phyloP scores from a whole-genome alignment of 2,329 filamentous ascomycete genomes.

The Ophiocordyceps unilateralis region DNA sequence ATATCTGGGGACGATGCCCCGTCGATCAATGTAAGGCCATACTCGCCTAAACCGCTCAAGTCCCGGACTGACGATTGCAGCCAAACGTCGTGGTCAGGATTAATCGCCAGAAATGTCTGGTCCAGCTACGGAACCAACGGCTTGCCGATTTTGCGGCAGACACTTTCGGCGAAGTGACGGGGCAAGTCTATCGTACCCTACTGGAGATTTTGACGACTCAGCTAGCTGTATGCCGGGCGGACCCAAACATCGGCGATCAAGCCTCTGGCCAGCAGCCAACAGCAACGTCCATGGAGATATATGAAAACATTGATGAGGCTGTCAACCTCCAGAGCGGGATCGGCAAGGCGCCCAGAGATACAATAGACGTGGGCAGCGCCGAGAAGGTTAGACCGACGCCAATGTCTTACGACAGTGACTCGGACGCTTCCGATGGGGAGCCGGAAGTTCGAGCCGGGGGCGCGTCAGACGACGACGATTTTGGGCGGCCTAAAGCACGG shows the following conservation, averaged over 20 bases:
- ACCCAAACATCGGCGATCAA: conserved; percentile 23
- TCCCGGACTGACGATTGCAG: conserved; percentile 25
- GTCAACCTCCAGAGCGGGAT: conserved; percentile 39
- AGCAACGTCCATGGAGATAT: conserved; percentile 39
- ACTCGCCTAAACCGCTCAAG: too few species aligned
- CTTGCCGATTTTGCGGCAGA: conserved; percentile 58
- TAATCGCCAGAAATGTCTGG: conserved; percentile 71
- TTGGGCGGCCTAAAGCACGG: conserved; percentile 8
- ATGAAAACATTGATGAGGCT: conserved; percentile 31
- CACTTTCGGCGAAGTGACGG: conserved; percentile 54
- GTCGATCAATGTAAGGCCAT: conserved; percentile 33
- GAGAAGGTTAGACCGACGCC: conserved; percentile 28
- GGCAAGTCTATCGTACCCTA: conserved; percentile 59
- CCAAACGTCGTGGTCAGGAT: conserved; percentile 57
- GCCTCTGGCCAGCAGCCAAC: conserved; percentile 11
- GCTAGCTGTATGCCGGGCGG: conserved; percentile 47
- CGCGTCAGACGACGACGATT: conserved; percentile 11
- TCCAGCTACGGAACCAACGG: conserved; percentile 64
- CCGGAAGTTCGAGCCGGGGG: conserved; percentile 11
- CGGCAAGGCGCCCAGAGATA: conserved; percentile 32
- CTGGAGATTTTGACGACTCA: conserved; percentile 54
- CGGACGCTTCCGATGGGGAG: conserved; percentile 15
- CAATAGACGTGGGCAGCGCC: conserved; percentile 26
- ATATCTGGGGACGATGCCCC: conserved; percentile 21
- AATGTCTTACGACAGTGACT: conserved; percentile 16